Evolutionary conservation across 257 asterid species (phyloP).

Genomic region (Gentiana macrophylla): DNA sequence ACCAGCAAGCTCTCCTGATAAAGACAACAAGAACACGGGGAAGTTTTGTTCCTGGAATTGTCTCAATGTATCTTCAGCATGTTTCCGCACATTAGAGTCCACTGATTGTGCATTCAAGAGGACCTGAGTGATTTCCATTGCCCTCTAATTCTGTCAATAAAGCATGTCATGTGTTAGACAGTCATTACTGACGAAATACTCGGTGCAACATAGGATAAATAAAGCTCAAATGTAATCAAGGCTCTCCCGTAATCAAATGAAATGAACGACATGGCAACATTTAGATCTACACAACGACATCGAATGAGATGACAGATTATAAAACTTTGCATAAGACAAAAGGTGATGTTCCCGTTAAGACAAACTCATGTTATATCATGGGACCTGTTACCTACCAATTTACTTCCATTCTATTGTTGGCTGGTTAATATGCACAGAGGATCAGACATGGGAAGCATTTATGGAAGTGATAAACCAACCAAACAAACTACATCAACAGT

Average conservation of each 20-base stretch:
- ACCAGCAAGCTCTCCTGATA: conserved; percentile 46
- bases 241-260: background rate
- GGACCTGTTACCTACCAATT: too few relatives aligned
- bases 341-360: too few relatives aligned
- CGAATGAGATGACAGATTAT: background rate
- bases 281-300: background rate
- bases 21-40: conserved; percentile 41
- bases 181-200: background rate
- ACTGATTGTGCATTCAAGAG: conserved; percentile 49
- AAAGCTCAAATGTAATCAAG: background rate
- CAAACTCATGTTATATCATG: too few relatives aligned
- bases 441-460: too few relatives aligned
- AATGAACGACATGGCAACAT: background rate
- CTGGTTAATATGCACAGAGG: too few relatives aligned
- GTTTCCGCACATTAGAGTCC: conserved; percentile 44
- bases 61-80: conserved; percentile 43
- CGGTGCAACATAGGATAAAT: background rate
- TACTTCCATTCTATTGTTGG: too few relatives aligned
- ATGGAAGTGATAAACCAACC: too few relatives aligned
- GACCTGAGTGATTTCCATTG: conserved; percentile 54
- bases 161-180: background rate
- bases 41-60: conserved; percentile 58
- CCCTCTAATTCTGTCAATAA: conserved; percentile 18
- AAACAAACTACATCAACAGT: too few relatives aligned
- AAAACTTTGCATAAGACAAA: too few relatives aligned